phyloP scores from a whole-genome alignment of 768 basidiomycete species.

The Serendipita sp. region DNA sequence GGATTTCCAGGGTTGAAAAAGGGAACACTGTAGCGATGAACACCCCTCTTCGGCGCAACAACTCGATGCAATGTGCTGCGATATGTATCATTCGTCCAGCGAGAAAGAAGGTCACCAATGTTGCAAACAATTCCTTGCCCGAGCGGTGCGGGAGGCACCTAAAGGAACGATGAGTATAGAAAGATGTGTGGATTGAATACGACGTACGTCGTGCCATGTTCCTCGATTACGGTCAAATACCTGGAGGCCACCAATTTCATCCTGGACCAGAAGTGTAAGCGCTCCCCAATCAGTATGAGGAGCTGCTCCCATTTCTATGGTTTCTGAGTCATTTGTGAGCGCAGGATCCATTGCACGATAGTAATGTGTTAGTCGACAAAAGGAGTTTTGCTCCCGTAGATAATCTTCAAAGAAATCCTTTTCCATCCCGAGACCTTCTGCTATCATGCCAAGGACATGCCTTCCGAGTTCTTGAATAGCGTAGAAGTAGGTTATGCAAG shows the following conservation, averaged over 20 bases:
- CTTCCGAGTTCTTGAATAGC: conserved; percentile 1
- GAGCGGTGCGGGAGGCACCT: background rate
- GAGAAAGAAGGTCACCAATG: background rate
- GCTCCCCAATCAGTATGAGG: conserved; percentile 4
- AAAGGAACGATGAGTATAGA: background rate
- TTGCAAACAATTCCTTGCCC: background rate
- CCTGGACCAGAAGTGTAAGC: background rate
- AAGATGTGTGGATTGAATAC: background rate
- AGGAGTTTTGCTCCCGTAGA: background rate
- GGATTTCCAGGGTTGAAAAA: conserved; percentile 4
- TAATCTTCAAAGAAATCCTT: conserved; percentile 1
- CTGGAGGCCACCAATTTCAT: conserved; percentile 4
- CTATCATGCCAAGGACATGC: background rate
- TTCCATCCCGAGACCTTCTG: background rate
- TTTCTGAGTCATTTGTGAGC: background rate
- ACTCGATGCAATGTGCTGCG: background rate
- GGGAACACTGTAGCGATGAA: conserved; percentile 1
- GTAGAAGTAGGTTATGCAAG: conserved; percentile 2
- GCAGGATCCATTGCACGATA: background rate
- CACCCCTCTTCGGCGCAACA: background rate
- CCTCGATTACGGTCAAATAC: background rate
- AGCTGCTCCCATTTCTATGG: background rate
- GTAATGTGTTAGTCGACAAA: conserved; percentile 5
- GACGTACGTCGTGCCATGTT: background rate
- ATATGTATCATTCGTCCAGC: background rate